Conservation (phyloP, 2,329 filamentous ascomycete genomes). For the Calycina herbarum region DNA sequence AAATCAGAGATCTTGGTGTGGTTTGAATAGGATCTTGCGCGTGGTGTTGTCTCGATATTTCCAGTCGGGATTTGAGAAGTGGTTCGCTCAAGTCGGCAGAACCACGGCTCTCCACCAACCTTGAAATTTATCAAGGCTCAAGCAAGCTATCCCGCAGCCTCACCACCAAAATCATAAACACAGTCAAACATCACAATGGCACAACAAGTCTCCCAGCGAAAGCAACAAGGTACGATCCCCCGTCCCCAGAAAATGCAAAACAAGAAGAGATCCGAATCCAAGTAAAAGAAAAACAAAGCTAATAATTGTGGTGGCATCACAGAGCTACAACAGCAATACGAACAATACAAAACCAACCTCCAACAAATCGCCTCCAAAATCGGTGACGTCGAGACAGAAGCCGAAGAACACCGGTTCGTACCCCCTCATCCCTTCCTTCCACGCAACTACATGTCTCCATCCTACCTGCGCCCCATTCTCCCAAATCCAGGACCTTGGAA, state of each 20-base stretch:
- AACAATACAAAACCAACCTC: slow-evolving; percentile 74
- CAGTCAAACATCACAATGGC: slow-evolving; percentile 29
- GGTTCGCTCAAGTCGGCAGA: slow-evolving; percentile 13
- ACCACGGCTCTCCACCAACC: not conserved
- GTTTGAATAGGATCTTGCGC: slow-evolving; percentile 17
- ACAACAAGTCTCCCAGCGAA: slow-evolving; percentile 37
- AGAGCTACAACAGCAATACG: slow-evolving; percentile 82
- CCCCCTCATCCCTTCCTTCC: not conserved
- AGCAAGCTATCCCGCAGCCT: slow-evolving; percentile 3
- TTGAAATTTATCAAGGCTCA: slow-evolving; percentile 6
- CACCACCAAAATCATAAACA: slow-evolving; percentile 14
- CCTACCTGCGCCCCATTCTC: slow-evolving; percentile 8
- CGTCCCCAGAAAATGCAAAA: not conserved
- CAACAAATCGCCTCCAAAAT: slow-evolving; percentile 96
- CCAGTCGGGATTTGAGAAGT: not conserved
- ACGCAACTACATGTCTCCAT: not conserved
- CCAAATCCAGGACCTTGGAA: slow-evolving; percentile 15
- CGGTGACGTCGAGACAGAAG: slow-evolving; percentile 94
- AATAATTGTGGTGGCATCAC: slow-evolving; percentile 7
- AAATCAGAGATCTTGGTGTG: slow-evolving; percentile 9
- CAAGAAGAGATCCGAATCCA: not conserved
- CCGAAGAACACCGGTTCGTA: slow-evolving; percentile 94
- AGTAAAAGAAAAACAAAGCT: not conserved
- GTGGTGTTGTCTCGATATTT: slow-evolving; percentile 7
- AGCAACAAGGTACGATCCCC: slow-evolving; percentile 38